Conservation (phyloP, 2,329 filamentous ascomycete genomes). For the Exophiala dermatitidis region DNA sequence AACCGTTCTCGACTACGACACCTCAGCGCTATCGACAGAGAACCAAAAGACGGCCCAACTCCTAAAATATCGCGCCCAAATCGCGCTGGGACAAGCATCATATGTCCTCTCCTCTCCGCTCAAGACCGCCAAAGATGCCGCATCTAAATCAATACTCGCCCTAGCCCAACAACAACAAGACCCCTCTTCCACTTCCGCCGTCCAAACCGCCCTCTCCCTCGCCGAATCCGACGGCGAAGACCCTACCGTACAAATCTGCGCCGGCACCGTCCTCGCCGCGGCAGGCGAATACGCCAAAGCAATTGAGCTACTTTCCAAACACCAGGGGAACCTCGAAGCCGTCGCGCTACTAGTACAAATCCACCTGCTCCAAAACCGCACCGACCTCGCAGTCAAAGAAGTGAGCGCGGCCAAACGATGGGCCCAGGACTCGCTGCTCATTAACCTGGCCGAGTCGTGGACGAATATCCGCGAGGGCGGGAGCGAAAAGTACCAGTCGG, state of each 20-base stretch:
- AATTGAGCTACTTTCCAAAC: conserved; percentile 67
- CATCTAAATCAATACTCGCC: conserved; percentile 67
- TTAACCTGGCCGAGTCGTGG: conserved; percentile 95
- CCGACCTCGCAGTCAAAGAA: conserved; percentile 85
- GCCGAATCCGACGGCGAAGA: conserved; percentile 64
- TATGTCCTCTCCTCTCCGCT: conserved; percentile 60
- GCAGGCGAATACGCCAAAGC: conserved; percentile 81
- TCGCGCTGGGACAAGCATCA: conserved; percentile 71
- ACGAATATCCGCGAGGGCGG: conserved; percentile 84
- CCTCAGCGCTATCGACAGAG: conserved; percentile 65
- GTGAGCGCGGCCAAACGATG: conserved; percentile 78
- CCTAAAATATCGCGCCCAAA: conserved; percentile 71
- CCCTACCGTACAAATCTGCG: conserved; percentile 69
- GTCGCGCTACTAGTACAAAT: conserved; percentile 88
- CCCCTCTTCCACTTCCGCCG: conserved; percentile 55
- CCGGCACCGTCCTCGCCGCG: conserved; percentile 72
- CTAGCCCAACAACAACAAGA: conserved; percentile 63
- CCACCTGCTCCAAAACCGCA: conserved; percentile 82
- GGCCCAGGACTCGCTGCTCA: conserved; percentile 88
- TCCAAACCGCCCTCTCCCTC: conserved; percentile 59
- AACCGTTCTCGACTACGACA: conserved; percentile 78
- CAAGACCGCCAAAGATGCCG: conserved; percentile 59
- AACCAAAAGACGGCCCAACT: conserved; percentile 71
- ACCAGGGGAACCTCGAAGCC: conserved; percentile 71
- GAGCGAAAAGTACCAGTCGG: conserved; percentile 90